These are phyloP conservation scores for Nigrospora osmanthi DNA, from an alignment of 2,329 filamentous ascomycete genomes.

Conservation along the genomic window DNA sequence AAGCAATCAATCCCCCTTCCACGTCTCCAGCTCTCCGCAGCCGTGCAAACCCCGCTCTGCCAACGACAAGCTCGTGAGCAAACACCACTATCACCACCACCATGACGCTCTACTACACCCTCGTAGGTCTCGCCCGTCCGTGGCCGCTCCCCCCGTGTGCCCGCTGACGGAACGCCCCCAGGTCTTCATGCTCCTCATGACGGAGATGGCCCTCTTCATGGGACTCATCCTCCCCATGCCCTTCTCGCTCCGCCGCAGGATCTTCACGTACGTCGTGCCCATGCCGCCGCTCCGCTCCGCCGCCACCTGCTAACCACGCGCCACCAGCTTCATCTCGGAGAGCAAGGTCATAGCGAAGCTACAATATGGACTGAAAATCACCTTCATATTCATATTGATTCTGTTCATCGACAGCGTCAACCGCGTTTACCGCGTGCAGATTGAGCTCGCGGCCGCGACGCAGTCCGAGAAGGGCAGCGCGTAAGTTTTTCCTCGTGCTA, in stretches of 20 bases:
- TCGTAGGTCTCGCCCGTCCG: constrained; percentile 25
- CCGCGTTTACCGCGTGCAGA: constrained; percentile 91
- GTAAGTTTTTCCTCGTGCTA: constrained; percentile 32
- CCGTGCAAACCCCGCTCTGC: no score
- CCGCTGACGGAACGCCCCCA: constrained; percentile 22
- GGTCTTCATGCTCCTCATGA: constrained; percentile 78
- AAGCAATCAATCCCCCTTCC: no score
- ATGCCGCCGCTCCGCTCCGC: not conserved
- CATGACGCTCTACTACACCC: constrained; percentile 44
- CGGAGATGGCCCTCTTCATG: constrained; percentile 78
- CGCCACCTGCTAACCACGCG: constrained; percentile 3
- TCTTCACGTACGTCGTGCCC: constrained; percentile 57
- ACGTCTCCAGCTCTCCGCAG: no score
- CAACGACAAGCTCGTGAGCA: no score
- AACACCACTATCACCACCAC: constrained; percentile 21
- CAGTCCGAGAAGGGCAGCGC: constrained; percentile 45
- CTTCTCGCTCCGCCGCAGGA: constrained; percentile 74
- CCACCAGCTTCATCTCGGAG: constrained; percentile 78
- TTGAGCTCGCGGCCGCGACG: constrained; percentile 69
- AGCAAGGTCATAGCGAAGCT: constrained; percentile 79
- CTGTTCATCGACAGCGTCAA: constrained; percentile 95
- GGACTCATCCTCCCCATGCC: constrained; percentile 79
- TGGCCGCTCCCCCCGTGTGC: not conserved
- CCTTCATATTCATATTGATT: constrained; percentile 97
- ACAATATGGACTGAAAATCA: constrained; percentile 98